Evolutionary conservation across 306 rosid genomes (phyloP).

Genomic region (Lathyrus oleraceus): DNA sequence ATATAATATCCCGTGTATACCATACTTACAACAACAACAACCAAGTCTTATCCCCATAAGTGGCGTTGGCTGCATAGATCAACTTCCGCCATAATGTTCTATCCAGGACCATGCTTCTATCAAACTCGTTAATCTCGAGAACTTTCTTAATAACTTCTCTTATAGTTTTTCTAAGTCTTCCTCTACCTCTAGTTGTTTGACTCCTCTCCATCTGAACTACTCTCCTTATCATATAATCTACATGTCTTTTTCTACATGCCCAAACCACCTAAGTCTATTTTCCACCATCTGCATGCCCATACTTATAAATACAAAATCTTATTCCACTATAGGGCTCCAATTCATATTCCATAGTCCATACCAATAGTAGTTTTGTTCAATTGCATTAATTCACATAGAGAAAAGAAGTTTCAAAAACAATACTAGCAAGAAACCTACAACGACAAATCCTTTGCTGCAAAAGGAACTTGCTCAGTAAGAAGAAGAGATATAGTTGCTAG

Average conservation of each 20-base stretch:
- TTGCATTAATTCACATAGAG: constrained; percentile 28
- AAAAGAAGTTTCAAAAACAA: constrained; percentile 26
- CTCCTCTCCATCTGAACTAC: too few relatives aligned
- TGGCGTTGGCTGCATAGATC: too few relatives aligned
- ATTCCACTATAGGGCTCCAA: constrained; percentile 2
- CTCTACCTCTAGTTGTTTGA: too few relatives aligned
- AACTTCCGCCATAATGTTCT: too few relatives aligned
- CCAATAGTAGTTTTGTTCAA: constrained; percentile 16
- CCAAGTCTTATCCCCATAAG: too few relatives aligned
- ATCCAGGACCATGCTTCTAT: too few relatives aligned
- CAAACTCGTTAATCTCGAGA: too few relatives aligned
- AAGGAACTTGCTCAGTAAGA: constrained; percentile 83
- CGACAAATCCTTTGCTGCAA: constrained; percentile 59
- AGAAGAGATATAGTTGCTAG: constrained; percentile 75
- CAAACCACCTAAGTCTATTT: too few relatives aligned
- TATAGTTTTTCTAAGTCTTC: too few relatives aligned
- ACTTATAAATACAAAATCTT: constrained; percentile 14
- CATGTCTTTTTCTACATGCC: too few relatives aligned
- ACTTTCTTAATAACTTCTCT: too few relatives aligned
- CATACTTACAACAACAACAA: constrained; percentile 2
- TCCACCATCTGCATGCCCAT: background rate
- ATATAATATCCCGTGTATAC: background rate
- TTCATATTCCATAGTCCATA: constrained; percentile 25
- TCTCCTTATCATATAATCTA: too few relatives aligned
- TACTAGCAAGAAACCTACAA: constrained; percentile 62